Evolutionary conservation across 495 filamentous ascomycete species (phyloP), one percentile per base, ranked within the genome.

Genomic region (Aspergillus biplanus): DNA sequence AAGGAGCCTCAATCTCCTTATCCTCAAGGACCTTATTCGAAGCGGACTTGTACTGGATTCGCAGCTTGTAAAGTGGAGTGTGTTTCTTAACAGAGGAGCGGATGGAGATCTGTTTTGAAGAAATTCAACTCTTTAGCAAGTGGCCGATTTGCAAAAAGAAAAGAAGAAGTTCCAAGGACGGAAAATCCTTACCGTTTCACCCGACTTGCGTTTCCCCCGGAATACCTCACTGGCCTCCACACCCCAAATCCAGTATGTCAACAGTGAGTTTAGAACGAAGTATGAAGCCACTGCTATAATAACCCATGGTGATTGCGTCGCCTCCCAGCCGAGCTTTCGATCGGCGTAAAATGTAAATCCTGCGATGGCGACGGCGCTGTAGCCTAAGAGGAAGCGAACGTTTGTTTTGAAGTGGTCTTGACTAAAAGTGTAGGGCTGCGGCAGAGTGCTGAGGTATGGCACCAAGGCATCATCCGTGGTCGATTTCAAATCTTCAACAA

Each of bases 391-490:
- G 46, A 98, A 88, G 53, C 92, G 91, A 48, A 95, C 83, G 72
- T 97, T 92, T 68, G 87, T 86, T 50, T 93, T 87, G 62, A 71
- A 80, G 82, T 99, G 88, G 67, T 89, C 87, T 73, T 93, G 92
- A 32, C 75, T 82, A 83, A 96, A 97, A 62, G 86, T 82, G 67
- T 77, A 82, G 16, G 78, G 80, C 6, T 75, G 69, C 6, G 80
- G 77, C 46, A 97, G 88, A 18, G 85, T 89, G 74, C 86, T 92
- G 54, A 98, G 87, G 78, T 97, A 97, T 76, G 92, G 90, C n/a
- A 89, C 85, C 52, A 99, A 86, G 59, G 92, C 91, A 71, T 99
- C 95, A 81, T 99, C 95, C 70, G 89, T 91, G 18, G 93, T 96
- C 73, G 96, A 96, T 78, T 98, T 98, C 60, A 99, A 89, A 73